Percentiles rank a stretch among this genome's conserved stretches.
Evolutionary conservation across 2,329 filamentous ascomycete species (phyloP).

Genomic region (Arthrinium puccinioides): DNA sequence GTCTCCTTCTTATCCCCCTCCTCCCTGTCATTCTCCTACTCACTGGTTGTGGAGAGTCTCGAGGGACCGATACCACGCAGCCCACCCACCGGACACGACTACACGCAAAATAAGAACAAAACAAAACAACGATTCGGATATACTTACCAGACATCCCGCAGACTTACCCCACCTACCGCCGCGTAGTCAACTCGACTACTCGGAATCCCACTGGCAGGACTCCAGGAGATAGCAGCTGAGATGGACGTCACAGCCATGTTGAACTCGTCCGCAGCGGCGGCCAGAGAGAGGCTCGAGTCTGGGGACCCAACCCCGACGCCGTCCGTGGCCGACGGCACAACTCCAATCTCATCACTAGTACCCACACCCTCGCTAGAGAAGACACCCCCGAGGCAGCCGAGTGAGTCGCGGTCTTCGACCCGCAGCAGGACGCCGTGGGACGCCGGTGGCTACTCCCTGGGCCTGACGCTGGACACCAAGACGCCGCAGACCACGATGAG

Average conservation of each 20-base stretch:
- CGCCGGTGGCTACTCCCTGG: constrained; percentile 40
- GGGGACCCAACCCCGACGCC: constrained; percentile 16
- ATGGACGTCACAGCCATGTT: constrained; percentile 37
- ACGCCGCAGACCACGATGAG: constrained; percentile 14
- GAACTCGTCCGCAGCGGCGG: constrained; percentile 26
- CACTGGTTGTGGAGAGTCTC: too few relatives aligned
- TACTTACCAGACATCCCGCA: too few relatives aligned
- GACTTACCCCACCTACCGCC: too few relatives aligned
- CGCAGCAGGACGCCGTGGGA: constrained; percentile 43
- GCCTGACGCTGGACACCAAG: constrained; percentile 32
- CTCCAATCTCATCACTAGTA: constrained; percentile 15
- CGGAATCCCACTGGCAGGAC: too few relatives aligned
- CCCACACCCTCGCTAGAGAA: constrained; percentile 19
- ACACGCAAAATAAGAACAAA: too few relatives aligned
- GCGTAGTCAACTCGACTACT: too few relatives aligned
- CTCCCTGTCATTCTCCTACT: too few relatives aligned
- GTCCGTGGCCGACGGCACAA: constrained; percentile 14
- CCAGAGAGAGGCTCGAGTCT: constrained; percentile 8
- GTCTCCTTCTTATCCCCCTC: too few relatives aligned
- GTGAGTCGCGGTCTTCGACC: constrained; percentile 20
- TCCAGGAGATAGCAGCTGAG: too few relatives aligned
- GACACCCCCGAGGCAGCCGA: constrained; percentile 14
- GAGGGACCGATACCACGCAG: too few relatives aligned
- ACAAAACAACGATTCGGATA: too few relatives aligned
- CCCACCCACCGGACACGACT: too few relatives aligned